Conservation (phyloP, 805 yeast species). For the Lipomyces kockii region DNA sequence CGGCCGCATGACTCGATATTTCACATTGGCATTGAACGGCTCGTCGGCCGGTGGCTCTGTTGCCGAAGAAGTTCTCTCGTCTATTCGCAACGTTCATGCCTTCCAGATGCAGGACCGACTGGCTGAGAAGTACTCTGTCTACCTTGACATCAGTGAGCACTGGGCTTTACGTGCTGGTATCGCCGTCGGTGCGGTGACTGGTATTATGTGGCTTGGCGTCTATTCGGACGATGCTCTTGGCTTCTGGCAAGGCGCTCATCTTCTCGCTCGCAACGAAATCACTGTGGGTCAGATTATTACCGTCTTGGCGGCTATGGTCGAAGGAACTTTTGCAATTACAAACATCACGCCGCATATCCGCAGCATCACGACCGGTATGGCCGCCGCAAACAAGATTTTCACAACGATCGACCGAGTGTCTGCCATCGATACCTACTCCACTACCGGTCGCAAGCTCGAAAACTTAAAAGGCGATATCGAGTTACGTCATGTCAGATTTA, state of each 20-base stretch:
- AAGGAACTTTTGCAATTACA: conserved; percentile 49
- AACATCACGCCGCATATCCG: conserved; percentile 50
- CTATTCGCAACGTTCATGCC: conserved; percentile 43
- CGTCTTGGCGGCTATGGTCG: conserved; percentile 40
- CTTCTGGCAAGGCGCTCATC: conserved; percentile 51
- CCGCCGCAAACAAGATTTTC: conserved; percentile 48
- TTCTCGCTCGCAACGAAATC: conserved; percentile 44
- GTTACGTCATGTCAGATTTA: conserved; percentile 39
- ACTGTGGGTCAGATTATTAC: conserved; percentile 47
- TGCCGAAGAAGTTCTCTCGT: conserved; percentile 42
- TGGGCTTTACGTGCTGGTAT: conserved; percentile 37
- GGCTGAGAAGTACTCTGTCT: conserved; percentile 36
- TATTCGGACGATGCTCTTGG: conserved; percentile 50
- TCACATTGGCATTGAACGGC: conserved; percentile 28
- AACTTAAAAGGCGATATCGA: conserved; percentile 48
- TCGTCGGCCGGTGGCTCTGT: conserved; percentile 44
- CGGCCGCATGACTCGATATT: conserved; percentile 33
- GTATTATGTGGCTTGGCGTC: conserved; percentile 47
- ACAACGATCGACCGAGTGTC: conserved; percentile 52
- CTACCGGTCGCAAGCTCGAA: conserved; percentile 35
- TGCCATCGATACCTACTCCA: conserved; percentile 45
- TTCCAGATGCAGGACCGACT: conserved; percentile 41
- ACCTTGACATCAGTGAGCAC: conserved; percentile 33
- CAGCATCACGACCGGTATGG: conserved; percentile 47
- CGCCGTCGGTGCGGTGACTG: conserved; percentile 46